Percentiles rank a stretch among this genome's conserved stretches.
Evolutionary conservation across 768 basidiomycete genomes (phyloP).

Genomic region (Suillus decipiens): DNA sequence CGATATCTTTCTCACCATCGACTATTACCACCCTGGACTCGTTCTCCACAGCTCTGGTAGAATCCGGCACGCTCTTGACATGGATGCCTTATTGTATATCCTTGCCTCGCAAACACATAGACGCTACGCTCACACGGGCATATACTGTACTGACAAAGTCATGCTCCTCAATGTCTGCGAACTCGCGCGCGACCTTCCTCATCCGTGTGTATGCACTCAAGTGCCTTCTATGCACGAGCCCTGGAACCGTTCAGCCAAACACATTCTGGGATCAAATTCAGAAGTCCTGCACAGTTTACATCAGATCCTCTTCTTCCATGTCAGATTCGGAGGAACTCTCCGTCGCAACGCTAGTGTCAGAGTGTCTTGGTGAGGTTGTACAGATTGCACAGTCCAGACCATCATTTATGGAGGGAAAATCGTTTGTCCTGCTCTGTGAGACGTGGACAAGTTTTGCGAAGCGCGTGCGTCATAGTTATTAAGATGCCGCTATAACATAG

Average conservation of each 20-base stretch:
- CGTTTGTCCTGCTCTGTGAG: slow-evolving; percentile 68
- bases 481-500: neutral
- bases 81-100: slow-evolving; percentile 52
- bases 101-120: slow-evolving; percentile 55
- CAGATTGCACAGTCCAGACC: slow-evolving; percentile 38
- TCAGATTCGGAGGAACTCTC: slow-evolving; percentile 14
- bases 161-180: slow-evolving; percentile 33
- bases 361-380: slow-evolving; percentile 47
- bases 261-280: slow-evolving; percentile 73
- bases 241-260: slow-evolving; percentile 46
- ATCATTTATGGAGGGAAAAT: slow-evolving; percentile 50
- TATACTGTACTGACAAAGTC: slow-evolving; percentile 53
- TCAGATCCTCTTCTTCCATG: slow-evolving; percentile 20
- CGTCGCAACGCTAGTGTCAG: slow-evolving; percentile 39
- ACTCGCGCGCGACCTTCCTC: slow-evolving; percentile 26
- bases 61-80: slow-evolving; percentile 41
- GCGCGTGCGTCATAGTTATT: slow-evolving; percentile 42
- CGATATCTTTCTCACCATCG: slow-evolving; percentile 20
- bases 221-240: slow-evolving; percentile 49
- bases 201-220: slow-evolving; percentile 48
- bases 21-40: neutral
- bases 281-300: slow-evolving; percentile 46
- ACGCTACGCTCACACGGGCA: slow-evolving; percentile 57
- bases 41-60: slow-evolving; percentile 34
- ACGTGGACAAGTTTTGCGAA: slow-evolving; percentile 71